These are phyloP conservation scores for Abelmoschus esculentus DNA, from an alignment of 345 rosid genomes.

Conservation along the genomic window DNA sequence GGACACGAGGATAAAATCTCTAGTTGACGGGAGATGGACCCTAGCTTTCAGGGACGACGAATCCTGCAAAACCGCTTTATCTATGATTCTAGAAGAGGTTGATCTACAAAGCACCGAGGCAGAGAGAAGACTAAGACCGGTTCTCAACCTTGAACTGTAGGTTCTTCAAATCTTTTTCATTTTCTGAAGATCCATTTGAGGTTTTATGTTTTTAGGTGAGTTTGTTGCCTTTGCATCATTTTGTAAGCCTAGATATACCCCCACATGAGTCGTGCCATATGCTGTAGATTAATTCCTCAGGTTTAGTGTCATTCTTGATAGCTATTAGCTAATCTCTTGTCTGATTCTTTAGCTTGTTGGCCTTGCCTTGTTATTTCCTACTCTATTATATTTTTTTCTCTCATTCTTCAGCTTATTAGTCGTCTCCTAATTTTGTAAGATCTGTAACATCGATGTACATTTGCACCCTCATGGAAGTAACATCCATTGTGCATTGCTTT, in stretches of 20 bases:
- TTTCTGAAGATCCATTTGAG: constrained; percentile 1
- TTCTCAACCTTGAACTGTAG: constrained; percentile 42
- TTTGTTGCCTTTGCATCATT: constrained; percentile 15
- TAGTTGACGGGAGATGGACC: constrained; percentile 96
- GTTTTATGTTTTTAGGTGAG: constrained; percentile 19
- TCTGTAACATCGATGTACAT: constrained; percentile 55
- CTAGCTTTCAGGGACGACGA: constrained; percentile 78
- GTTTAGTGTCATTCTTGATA: constrained; percentile 39
- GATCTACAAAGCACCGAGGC: constrained; percentile 61
- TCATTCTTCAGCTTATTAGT: no score
- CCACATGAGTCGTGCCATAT: neutral
- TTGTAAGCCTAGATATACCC: constrained; percentile 31
- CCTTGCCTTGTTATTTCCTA: neutral
- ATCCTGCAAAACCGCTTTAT: constrained; percentile 60
- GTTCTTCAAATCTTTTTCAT: constrained; percentile 14
- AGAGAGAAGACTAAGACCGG: constrained; percentile 60
- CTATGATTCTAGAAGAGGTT: constrained; percentile 61
- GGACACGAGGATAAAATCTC: constrained; percentile 46
- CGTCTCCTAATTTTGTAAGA: constrained; percentile 21
- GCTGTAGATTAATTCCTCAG: constrained; percentile 34
- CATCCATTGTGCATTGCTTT: constrained; percentile 12
- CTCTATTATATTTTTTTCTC: neutral
- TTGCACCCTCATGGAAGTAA: constrained; percentile 27
- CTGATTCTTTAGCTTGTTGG: constrained; percentile 14
- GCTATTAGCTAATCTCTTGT: constrained; percentile 17